Evolutionary conservation across 768 basidiomycete species (phyloP), one percentile per base, ranked within the genome.

Genomic region (Baorangia bicolor): DNA sequence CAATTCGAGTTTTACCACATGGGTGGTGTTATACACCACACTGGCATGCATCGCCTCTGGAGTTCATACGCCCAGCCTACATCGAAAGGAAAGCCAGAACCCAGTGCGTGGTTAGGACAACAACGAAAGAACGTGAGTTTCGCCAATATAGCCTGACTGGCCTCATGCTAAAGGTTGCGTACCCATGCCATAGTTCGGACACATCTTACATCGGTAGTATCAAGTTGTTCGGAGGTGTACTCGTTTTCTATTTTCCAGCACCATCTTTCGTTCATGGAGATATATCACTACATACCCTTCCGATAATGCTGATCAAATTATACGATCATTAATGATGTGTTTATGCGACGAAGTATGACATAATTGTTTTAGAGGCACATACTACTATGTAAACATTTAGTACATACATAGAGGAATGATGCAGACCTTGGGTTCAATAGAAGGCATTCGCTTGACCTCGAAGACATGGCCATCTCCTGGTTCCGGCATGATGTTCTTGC

Each of bases 1-100:
- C 79, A 81, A 45, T 76, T 80, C 47, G 94, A 98, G 68, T 90
- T 93, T 61, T 82, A 87, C 60, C 78, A 92, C 53, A 89, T 97
- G 86, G 74, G 92, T 21, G 81, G 86, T 52, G 83, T 84, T 5
- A 77, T 93, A 57, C 91, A 93, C 68, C 77, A 77, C 38, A 73
- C 83, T 40, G 89, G 91, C 12, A 85, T 89, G 79, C 77, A 78
- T 49, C 81, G 76, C 20, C 74, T 81, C 39, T 80, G 88, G 54
- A 78, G 81, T 39, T 87, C 89, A 62, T 72, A 92, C 11, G 76
- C 78, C 23, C 75, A 75, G 53, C 74, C 75, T 54, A 71, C 75
- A 30, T 77, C 78, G 61, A 77, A 73, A 60, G 66, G 63, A 40
- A 75, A 74, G 49, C 72, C 76, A 35, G 77, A 81, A 41, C 83